A percentile compares a stretch with the other conserved stretches of the same genome.
Evolutionary conservation across 2,329 filamentous ascomycete species (phyloP).

Genomic region (Xylariaceae sp.): DNA sequence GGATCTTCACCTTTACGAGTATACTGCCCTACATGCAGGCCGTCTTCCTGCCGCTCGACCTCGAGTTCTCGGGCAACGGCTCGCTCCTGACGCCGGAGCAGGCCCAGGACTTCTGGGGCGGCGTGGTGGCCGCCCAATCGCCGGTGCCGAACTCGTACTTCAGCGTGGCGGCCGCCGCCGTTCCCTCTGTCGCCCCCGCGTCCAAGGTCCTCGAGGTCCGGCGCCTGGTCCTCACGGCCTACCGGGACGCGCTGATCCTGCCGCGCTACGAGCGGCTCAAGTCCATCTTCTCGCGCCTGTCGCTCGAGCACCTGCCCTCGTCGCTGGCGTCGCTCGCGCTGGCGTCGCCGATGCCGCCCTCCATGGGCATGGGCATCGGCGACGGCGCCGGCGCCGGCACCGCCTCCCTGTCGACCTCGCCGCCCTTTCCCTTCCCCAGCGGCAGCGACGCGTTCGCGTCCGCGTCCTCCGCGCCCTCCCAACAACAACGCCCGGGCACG

Average conservation of each 20-base stretch:
- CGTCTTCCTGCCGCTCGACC: conserved; percentile 85
- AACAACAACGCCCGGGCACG: conserved; percentile 69
- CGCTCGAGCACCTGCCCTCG: conserved; percentile 65
- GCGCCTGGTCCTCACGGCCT: conserved; percentile 79
- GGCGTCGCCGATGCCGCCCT: conserved; percentile 44
- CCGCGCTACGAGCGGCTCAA: conserved; percentile 85
- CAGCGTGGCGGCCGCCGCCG: conserved; percentile 20
- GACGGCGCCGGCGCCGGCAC: conserved; percentile 33
- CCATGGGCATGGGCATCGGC: too few relatives aligned
- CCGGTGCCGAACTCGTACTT: conserved; percentile 18
- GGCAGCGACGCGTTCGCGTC: conserved; percentile 26
- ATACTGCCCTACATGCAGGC: conserved; percentile 92
- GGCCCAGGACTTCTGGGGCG: conserved; percentile 85
- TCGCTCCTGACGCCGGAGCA: conserved; percentile 69
- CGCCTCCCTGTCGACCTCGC: conserved; percentile 42
- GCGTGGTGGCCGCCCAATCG: conserved; percentile 42
- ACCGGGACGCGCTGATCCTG: conserved; percentile 81
- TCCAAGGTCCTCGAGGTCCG: conserved; percentile 67
- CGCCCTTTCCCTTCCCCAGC: too few relatives aligned
- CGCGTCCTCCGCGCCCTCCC: too few relatives aligned
- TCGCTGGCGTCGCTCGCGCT: conserved; percentile 44
- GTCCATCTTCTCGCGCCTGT: conserved; percentile 81
- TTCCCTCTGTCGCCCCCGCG: conserved; percentile 40
- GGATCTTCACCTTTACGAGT: conserved; percentile 85
- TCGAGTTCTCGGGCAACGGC: conserved; percentile 84